phyloP scores from a whole-genome alignment of 495 filamentous ascomycete species.

The Lepidopterella palustris region DNA sequence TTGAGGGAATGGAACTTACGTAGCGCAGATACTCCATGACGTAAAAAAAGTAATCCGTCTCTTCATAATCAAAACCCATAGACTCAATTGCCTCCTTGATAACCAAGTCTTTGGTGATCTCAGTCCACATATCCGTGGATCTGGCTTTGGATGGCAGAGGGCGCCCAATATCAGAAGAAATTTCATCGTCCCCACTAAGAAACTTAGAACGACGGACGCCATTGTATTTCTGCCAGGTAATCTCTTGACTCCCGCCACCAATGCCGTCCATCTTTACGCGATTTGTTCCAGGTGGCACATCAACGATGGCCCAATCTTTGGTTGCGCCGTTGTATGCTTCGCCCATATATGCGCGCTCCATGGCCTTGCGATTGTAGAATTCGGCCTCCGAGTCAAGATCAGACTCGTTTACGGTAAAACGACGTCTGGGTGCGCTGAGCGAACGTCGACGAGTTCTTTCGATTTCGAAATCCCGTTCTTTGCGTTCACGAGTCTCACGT shows the following conservation, averaged over 20 bases:
- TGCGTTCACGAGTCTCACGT: slow-evolving; percentile 42
- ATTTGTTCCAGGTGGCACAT: slow-evolving; percentile 72
- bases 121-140: slow-evolving; percentile 79
- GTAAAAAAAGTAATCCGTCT: slow-evolving; percentile 85
- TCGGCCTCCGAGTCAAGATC: slow-evolving; percentile 55
- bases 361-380: slow-evolving; percentile 55
- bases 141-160: slow-evolving; percentile 30
- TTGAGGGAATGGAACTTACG: slow-evolving; percentile 49
- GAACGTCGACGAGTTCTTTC: slow-evolving; percentile 26
- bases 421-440: slow-evolving; percentile 24
- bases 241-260: slow-evolving; percentile 59
- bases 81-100: slow-evolving; percentile 79
- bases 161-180: slow-evolving; percentile 17
- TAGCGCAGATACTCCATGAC: slow-evolving; percentile 85
- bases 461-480: slow-evolving; percentile 28
- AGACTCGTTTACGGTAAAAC: slow-evolving; percentile 35
- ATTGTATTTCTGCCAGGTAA: slow-evolving; percentile 71
- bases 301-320: slow-evolving; percentile 67
- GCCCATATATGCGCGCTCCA: slow-evolving; percentile 54
- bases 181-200: slow-evolving; percentile 47
- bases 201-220: slow-evolving; percentile 66
- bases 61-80: slow-evolving; percentile 82
- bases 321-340: slow-evolving; percentile 64
- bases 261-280: slow-evolving; percentile 68
- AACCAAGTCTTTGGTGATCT: slow-evolving; percentile 92